Evolutionary conservation across 805 yeast species (phyloP), one percentile per base, ranked within the genome.

Genomic region (Candida ortonii): DNA sequence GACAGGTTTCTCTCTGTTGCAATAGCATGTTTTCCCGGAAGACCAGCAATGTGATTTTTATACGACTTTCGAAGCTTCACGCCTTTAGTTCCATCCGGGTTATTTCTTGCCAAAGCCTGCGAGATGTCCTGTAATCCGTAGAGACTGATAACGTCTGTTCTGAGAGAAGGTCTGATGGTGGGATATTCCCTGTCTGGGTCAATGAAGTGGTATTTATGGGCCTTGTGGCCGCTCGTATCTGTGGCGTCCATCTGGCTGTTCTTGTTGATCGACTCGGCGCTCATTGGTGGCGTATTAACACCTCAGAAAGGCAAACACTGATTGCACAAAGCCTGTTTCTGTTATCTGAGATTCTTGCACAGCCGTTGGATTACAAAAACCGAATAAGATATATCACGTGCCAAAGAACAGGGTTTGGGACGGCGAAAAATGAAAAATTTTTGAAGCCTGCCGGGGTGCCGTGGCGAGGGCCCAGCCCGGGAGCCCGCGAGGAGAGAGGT

Each of bases 11-110:
- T 46, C 7, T 61, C 68, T 5, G 61, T 69, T n/a, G 85, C 84
- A 25, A 83, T 77, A 22, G 67, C 68, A 46, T 79, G 85, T 52
- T 80, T 81, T 2, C 89, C 97, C 0, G 96, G 84, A 18, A 93
- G 65, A 47, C 89, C 97, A 23, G 73, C 69, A 10, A 93, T 83
- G 56, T 90, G 97, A 45, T 89, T 88, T 59, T 93, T 93, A 63
- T 93, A 93, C 0, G 97, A 87, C 61, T 93, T 93, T 50, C 98
- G 73, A 36, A 93, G 71, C 62, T 93, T 93, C 23, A 88, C 88
- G 35, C 96, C 96, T 48, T 85, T 88, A 1, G 93, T 73, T 0
- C 96, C 96, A 50, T 83, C 94, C 2, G 87, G 80, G 50, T 85
- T 88, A 8, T 81, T 72, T 52, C 98, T 73, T 1, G 96, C 95